Evolutionary conservation across 2,329 filamentous ascomycete species (phyloP).

Genomic region (Thermoascus crustaceus): DNA sequence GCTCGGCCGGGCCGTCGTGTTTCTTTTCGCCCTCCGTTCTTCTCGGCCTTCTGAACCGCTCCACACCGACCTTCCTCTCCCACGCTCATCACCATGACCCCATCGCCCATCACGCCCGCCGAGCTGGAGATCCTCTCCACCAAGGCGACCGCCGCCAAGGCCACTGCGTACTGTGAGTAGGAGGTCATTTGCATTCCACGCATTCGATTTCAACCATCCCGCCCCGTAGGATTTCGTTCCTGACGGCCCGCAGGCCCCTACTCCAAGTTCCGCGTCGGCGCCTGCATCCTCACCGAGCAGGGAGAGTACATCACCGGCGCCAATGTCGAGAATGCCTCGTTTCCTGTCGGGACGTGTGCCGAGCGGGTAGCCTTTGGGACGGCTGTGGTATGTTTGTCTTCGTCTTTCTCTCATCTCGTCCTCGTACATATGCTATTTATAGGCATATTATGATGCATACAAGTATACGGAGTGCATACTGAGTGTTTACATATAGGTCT

Average conservation of each 20-base stretch:
- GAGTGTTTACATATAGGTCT: conserved; percentile 23
- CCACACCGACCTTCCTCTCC: not conserved
- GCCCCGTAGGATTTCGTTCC: too few relatives aligned
- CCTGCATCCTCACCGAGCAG: conserved; percentile 58
- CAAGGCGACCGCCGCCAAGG: conserved; percentile 63
- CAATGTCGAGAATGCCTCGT: conserved; percentile 88
- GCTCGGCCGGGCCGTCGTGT: too few relatives aligned
- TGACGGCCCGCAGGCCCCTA: too few relatives aligned
- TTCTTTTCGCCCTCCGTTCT: not conserved
- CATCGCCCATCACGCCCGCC: conserved; percentile 42
- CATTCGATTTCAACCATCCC: too few relatives aligned
- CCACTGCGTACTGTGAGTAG: conserved; percentile 66
- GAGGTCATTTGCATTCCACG: conserved; percentile 4
- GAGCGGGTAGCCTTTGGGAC: conserved; percentile 83
- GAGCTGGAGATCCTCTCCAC: conserved; percentile 59
- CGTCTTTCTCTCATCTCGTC: not conserved
- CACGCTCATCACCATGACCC: conserved; percentile 12
- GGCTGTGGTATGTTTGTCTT: conserved; percentile 49
- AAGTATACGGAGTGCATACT: not conserved
- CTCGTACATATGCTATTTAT: not conserved
- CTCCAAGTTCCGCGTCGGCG: conserved; percentile 84
- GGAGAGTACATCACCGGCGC: conserved; percentile 61
- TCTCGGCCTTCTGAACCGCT: not conserved
- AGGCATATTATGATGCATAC: not conserved
- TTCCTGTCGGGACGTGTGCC: conserved; percentile 91